These are phyloP conservation scores for Wickerhamomyces chambardii DNA, from an alignment of 805 yeast genomes.

Conservation along the genomic window DNA sequence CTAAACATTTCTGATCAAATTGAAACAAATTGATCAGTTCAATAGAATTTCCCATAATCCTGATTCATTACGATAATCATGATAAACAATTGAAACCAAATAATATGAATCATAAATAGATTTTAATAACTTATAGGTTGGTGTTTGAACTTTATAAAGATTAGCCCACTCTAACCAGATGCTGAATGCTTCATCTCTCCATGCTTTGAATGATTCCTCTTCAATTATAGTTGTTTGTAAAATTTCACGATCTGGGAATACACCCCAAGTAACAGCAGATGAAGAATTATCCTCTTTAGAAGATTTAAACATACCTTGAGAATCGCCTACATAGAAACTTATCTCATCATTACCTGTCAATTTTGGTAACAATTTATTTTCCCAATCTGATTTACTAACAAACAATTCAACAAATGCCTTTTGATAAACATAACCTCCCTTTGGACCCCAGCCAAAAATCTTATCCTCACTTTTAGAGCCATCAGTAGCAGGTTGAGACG, in stretches of 20 bases:
- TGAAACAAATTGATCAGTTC: too few relatives aligned
- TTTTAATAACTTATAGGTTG: conserved; percentile 55
- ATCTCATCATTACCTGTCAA: conserved; percentile 38
- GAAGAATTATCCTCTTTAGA: conserved; percentile 48
- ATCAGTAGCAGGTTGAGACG: conserved; percentile 94
- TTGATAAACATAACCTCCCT: conserved; percentile 81
- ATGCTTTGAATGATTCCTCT: conserved; percentile 85
- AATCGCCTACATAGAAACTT: conserved; percentile 71
- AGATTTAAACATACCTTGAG: conserved; percentile 46
- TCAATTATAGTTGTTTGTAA: conserved; percentile 90
- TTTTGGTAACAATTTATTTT: conserved; percentile 37
- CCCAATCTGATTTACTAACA: conserved; percentile 68
- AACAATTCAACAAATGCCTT: conserved; percentile 92
- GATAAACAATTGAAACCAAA: conserved; percentile 82
- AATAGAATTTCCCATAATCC: conserved; percentile 68
- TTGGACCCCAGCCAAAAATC: conserved; percentile 97
- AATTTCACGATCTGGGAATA: conserved; percentile 83
- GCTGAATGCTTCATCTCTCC: conserved; percentile 93
- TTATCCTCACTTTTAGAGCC: conserved; percentile 72
- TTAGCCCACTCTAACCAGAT: conserved; percentile 92
- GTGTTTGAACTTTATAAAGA: conserved; percentile 45
- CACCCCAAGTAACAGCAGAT: conserved; percentile 97
- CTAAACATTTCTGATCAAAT: too few relatives aligned
- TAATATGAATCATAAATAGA: conserved; percentile 53
- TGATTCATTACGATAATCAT: conserved; percentile 64